Percentiles rank a stretch among this genome's conserved stretches.
Evolutionary conservation across 352 stramenopile species (phyloP).

Genomic region (Aphanomyces euteiches): DNA sequence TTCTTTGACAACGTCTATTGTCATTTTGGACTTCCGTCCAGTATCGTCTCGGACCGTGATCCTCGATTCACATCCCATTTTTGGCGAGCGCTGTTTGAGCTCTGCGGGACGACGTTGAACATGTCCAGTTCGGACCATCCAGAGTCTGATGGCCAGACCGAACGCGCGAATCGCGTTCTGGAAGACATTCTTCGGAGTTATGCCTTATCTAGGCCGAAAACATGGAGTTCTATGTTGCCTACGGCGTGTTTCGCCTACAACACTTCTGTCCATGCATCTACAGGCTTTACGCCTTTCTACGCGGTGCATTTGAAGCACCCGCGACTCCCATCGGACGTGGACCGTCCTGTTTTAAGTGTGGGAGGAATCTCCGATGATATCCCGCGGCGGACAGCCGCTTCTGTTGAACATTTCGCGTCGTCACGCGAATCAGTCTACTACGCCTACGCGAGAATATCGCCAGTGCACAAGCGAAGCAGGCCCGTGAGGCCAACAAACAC

Average conservation of each 20-base stretch:
- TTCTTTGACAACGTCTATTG: slow-evolving; percentile 37
- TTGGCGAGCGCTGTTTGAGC: slow-evolving; percentile 28
- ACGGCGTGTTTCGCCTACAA: background rate
- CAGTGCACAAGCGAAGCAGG: background rate
- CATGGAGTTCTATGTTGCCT: background rate
- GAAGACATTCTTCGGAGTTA: background rate
- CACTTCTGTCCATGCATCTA: background rate
- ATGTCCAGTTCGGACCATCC: slow-evolving; percentile 25
- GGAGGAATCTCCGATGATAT: background rate
- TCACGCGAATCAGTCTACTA: background rate
- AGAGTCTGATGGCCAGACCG: slow-evolving; percentile 18
- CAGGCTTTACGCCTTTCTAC: background rate
- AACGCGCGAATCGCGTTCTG: slow-evolving; percentile 24
- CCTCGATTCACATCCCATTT: slow-evolving; percentile 31
- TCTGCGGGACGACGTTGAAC: slow-evolving; percentile 4
- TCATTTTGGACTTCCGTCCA: slow-evolving; percentile 30
- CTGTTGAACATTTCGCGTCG: background rate
- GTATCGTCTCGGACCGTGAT: slow-evolving; percentile 32
- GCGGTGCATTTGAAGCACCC: background rate
- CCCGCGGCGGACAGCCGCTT: background rate
- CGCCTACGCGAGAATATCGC: background rate
- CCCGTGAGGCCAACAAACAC: background rate
- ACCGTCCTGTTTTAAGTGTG: background rate
- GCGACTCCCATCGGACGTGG: background rate
- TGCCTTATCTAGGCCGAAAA: background rate